Evolutionary conservation across 768 basidiomycete species (phyloP), one percentile per base, ranked within the genome.

Genomic region (Amanita rubescens): DNA sequence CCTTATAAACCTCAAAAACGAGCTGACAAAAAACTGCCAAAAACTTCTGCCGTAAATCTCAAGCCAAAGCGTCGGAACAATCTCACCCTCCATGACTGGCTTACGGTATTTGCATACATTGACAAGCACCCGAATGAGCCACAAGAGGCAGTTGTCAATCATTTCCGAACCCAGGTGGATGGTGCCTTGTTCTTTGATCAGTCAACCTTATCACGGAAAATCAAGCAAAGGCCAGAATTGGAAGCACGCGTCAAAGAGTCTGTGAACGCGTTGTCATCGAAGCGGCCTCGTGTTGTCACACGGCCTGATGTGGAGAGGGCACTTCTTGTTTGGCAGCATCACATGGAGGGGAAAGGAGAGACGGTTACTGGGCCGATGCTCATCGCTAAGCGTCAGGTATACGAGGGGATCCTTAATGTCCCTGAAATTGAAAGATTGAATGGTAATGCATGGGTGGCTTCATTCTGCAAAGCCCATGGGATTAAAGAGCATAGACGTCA

Each of bases 261-360:
- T 38, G 63, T 63, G 4, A 62, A 51, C 47, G 64, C 65, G 3
- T 48, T 69, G 7, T 68, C 65, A 0, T 54, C 56, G 25, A 71
- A 73, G 53, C 51, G 61, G 0, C 58, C 60, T 15, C 60, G 58
- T 5, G 53, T 71, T 47, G 69, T 72, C 4, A 71, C 45, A 34
- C 20, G 22, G 5, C 45, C 45, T 3, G 45, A 47, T 27, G 45
- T 47, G 1, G 70, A 71, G 25, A 17, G 27, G 3, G 68, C 67
- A 0, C 59, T 73, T 0, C 17, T 58, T 7, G 51, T 69, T 0
- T 74, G 71, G 71, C 48, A 65, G 15, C 53, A 60, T 35, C 35
- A 66, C 41, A 57, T 61, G 64, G 67, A 71, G 44, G 45, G 48
- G 8, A 66, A 65, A 47, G 10, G 58, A 1, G 60, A 65, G 37